Conservation (phyloP, 805 yeast species). For the Starmerella apis region DNA sequence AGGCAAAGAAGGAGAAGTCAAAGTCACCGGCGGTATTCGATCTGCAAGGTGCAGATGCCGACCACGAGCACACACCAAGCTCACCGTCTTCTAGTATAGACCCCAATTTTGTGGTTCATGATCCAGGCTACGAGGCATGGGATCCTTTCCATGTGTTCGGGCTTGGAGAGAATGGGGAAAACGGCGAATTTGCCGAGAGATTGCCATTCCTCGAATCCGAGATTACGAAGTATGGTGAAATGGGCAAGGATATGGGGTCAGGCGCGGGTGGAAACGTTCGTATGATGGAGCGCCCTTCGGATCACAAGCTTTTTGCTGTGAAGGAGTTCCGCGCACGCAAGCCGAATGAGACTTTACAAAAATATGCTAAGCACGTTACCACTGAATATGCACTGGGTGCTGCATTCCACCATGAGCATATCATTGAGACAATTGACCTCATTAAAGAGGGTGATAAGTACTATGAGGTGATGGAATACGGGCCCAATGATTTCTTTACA, state of each 20-base stretch:
- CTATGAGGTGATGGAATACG: slow-evolving; percentile 83
- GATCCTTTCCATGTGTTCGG: slow-evolving; percentile 25
- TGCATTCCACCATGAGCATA: slow-evolving; percentile 62
- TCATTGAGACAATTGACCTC: slow-evolving; percentile 72
- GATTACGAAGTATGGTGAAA: slow-evolving; percentile 58
- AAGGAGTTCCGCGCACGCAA: slow-evolving; percentile 69
- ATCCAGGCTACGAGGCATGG: slow-evolving; percentile 22
- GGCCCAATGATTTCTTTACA: slow-evolving; percentile 84
- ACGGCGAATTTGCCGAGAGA: slow-evolving; percentile 13
- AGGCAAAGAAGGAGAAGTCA: slow-evolving; percentile 1
- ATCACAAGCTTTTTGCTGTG: slow-evolving; percentile 64
- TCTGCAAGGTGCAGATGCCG: not conserved
- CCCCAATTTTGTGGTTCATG: slow-evolving; percentile 20
- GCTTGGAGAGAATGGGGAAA: not conserved
- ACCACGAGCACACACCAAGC: not conserved
- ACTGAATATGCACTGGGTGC: slow-evolving; percentile 79
- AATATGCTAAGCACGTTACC: slow-evolving; percentile 67
- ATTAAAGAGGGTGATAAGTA: slow-evolving; percentile 54
- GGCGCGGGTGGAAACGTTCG: slow-evolving; percentile 96
- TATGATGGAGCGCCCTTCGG: slow-evolving; percentile 52
- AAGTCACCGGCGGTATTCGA: not conserved
- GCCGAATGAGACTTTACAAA: slow-evolving; percentile 50
- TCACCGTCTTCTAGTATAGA: slow-evolving; percentile 11
- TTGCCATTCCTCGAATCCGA: slow-evolving; percentile 36
- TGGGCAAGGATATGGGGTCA: slow-evolving; percentile 68